Conservation (phyloP, 169 alveolate species). For the Eimeria acervulina region DNA sequence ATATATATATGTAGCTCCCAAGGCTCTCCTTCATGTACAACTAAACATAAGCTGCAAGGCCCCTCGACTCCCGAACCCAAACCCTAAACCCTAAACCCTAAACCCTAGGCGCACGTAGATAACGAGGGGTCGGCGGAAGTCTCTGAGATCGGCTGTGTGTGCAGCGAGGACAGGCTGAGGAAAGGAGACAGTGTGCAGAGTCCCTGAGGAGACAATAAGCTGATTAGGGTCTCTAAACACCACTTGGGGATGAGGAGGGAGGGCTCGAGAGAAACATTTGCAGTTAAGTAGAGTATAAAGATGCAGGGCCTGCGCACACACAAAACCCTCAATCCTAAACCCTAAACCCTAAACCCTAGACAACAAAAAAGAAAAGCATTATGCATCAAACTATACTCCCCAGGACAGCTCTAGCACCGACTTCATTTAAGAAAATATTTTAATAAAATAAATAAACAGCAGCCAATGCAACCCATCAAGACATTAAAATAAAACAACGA, state of each 20-base stretch:
- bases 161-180: not conserved
- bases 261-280: constrained; percentile 26
- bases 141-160: not conserved
- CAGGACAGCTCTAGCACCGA: too few species aligned
- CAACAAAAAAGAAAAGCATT: too few species aligned
- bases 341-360: too few species aligned
- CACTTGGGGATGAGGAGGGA: constrained; percentile 36
- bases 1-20: too few species aligned
- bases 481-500: too few species aligned
- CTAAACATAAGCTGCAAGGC: too few species aligned
- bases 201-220: not conserved
- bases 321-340: too few species aligned
- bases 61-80: not conserved
- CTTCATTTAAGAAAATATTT: too few species aligned
- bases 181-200: constrained; percentile 18
- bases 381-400: too few species aligned
- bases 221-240: constrained; percentile 21
- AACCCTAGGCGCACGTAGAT: constrained; percentile 11
- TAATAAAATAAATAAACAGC: too few species aligned
- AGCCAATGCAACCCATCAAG: too few species aligned
- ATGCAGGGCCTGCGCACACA: constrained; percentile 5
- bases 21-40: too few species aligned
- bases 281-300: not conserved
- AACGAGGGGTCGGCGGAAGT: constrained; percentile 40
- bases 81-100: not conserved